These are phyloP conservation scores for Beauveria asiatica DNA, from an alignment of 2,329 filamentous ascomycete genomes.

Conservation along the genomic window DNA sequence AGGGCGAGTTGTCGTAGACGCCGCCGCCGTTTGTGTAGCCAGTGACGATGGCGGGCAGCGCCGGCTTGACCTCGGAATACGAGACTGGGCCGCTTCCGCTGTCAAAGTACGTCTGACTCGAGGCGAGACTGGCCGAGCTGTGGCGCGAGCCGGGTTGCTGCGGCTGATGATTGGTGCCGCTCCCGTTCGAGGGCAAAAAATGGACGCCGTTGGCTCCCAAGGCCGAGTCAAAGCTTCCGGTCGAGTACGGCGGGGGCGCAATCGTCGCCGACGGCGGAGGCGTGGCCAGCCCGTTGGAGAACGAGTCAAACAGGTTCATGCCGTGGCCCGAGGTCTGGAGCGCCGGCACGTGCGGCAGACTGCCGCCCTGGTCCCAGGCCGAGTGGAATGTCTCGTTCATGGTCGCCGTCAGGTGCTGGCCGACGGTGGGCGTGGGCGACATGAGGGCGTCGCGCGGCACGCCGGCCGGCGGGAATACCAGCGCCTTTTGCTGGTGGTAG, in stretches of 20 bases:
- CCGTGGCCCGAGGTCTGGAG: slow-evolving; percentile 25
- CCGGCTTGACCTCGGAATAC: slow-evolving; percentile 27
- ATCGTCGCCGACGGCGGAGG: slow-evolving; percentile 48
- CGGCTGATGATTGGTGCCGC: slow-evolving; percentile 9
- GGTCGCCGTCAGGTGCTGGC: slow-evolving; percentile 43
- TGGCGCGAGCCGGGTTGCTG: slow-evolving; percentile 13
- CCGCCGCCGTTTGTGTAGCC: slow-evolving; percentile 26
- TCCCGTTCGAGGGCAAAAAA: slow-evolving; percentile 23
- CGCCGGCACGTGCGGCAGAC: slow-evolving; percentile 25
- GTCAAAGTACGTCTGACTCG: slow-evolving; percentile 25
- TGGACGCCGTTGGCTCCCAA: slow-evolving; percentile 23
- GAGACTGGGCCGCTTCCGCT: slow-evolving; percentile 19
- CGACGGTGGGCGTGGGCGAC: slow-evolving; percentile 42
- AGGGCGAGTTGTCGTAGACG: slow-evolving; percentile 26
- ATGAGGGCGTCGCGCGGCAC: slow-evolving; percentile 38
- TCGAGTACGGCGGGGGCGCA: slow-evolving; percentile 34
- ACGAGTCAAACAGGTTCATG: slow-evolving; percentile 40
- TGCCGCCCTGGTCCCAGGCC: slow-evolving; percentile 33
- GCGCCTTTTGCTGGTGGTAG: slow-evolving; percentile 44
- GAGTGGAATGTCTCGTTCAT: slow-evolving; percentile 51
- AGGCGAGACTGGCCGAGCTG: slow-evolving; percentile 15
- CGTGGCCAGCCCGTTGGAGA: slow-evolving; percentile 44
- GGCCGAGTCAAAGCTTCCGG: slow-evolving; percentile 35
- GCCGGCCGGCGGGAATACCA: slow-evolving; percentile 27
- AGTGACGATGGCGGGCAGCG: slow-evolving; percentile 20